Evolutionary conservation across 768 basidiomycete genomes (phyloP).

Genomic region (Cystobasidium onofrii): DNA sequence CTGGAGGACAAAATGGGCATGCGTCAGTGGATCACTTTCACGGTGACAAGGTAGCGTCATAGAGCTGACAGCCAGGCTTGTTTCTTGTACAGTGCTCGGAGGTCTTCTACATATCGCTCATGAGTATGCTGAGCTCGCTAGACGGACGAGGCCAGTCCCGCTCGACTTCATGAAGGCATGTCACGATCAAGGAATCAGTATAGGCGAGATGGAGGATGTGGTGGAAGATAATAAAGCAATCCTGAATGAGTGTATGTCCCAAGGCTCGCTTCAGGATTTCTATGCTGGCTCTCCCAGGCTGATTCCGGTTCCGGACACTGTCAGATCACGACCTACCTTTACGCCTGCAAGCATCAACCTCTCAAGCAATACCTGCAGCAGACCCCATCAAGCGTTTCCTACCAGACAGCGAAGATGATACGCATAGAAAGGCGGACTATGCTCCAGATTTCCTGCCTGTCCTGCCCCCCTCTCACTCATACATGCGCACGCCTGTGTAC

Average conservation of each 20-base stretch:
- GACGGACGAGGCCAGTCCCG: slow-evolving; percentile 12
- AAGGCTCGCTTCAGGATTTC: neutral
- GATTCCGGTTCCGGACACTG: neutral
- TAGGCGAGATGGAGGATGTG: neutral
- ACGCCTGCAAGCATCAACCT: neutral
- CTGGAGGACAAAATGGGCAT: slow-evolving; percentile 27
- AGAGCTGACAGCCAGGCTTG: neutral
- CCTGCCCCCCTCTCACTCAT: slow-evolving; percentile 32
- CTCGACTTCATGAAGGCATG: slow-evolving; percentile 18
- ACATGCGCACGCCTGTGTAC: slow-evolving; percentile 32
- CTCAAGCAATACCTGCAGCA: neutral
- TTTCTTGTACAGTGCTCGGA: slow-evolving; percentile 9
- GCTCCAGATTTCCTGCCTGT: slow-evolving; percentile 29
- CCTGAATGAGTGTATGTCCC: neutral
- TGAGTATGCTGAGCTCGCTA: slow-evolving; percentile 25
- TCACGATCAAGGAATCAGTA: neutral
- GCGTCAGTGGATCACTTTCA: neutral
- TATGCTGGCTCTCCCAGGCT: neutral
- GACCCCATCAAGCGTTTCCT: slow-evolving; percentile 16
- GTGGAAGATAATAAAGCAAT: neutral
- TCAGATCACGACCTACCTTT: neutral
- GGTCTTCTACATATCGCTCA: slow-evolving; percentile 25
- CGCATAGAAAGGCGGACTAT: neutral
- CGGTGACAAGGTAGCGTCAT: neutral
- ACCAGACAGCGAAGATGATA: slow-evolving; percentile 17